Evolutionary conservation across 805 yeast genomes (phyloP).

Genomic region (Sugiyamaella qingdaonensis): DNA sequence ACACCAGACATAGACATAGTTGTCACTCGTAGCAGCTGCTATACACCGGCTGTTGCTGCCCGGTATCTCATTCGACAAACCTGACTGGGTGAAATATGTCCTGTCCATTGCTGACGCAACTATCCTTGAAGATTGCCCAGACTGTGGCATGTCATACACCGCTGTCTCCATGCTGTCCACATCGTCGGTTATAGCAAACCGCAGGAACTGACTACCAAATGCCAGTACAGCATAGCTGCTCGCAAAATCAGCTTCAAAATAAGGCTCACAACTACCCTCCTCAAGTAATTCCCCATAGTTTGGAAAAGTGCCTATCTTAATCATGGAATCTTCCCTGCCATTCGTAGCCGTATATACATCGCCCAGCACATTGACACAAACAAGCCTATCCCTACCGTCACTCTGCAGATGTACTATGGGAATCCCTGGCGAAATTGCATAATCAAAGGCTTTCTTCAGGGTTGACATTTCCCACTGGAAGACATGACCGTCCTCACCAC

Average conservation of each 20-base stretch:
- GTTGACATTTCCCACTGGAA: slow-evolving; percentile 19
- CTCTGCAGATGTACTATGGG: slow-evolving; percentile 14
- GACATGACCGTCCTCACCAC: slow-evolving; percentile 21
- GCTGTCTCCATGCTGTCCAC: slow-evolving; percentile 3
- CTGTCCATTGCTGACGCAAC: slow-evolving; percentile 19
- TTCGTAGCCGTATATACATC: slow-evolving; percentile 4
- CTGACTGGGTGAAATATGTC: slow-evolving; percentile 17
- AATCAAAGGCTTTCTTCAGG: slow-evolving; percentile 6
- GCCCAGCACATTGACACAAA: slow-evolving; percentile 14
- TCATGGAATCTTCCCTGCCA: background rate
- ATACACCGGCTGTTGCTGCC: slow-evolving; percentile 19
- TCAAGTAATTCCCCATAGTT: background rate
- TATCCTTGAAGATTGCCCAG: slow-evolving; percentile 1
- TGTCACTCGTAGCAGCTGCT: slow-evolving; percentile 20
- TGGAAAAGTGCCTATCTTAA: slow-evolving; percentile 1
- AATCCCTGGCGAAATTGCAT: slow-evolving; percentile 6
- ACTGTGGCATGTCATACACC: background rate
- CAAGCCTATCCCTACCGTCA: slow-evolving; percentile 12
- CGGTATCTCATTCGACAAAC: slow-evolving; percentile 16
- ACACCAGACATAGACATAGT: slow-evolving; percentile 19
- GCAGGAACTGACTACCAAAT: slow-evolving; percentile 5
- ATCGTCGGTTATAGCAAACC: slow-evolving; percentile 9
- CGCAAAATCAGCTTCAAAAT: slow-evolving; percentile 20
- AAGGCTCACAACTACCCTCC: background rate
- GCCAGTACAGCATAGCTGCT: slow-evolving; percentile 16